These are phyloP conservation scores for Polyplosphaeria fusca DNA, from an alignment of 495 filamentous ascomycete genomes.

Conservation along the genomic window DNA sequence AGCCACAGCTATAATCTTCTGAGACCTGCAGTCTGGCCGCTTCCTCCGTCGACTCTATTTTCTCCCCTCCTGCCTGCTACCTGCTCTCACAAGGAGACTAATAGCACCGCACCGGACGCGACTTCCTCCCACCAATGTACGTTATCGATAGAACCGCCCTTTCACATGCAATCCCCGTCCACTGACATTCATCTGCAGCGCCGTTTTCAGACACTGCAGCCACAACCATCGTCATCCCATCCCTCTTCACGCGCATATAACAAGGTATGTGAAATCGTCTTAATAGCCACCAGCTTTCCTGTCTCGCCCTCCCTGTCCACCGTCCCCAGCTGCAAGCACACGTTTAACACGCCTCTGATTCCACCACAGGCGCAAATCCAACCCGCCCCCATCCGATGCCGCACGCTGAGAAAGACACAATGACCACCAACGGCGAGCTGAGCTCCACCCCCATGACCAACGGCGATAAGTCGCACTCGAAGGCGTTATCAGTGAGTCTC, in stretches of 20 bases:
- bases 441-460: constrained; percentile 49
- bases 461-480: constrained; percentile 63
- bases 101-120: not conserved
- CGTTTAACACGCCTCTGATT: no score
- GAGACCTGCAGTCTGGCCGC: no score
- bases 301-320: not conserved
- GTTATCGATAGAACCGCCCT: constrained; percentile 11
- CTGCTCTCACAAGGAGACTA: not conserved
- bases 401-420: constrained; percentile 41
- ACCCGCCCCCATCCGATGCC: constrained; percentile 35
- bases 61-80: not conserved
- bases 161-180: constrained; percentile 24
- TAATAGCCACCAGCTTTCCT: not conserved
- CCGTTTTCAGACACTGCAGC: constrained; percentile 4
- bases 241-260: not conserved
- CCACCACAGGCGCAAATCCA: not conserved
- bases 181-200: constrained; percentile 2
- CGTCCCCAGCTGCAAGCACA: no score
- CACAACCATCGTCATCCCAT: not conserved
- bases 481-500: constrained; percentile 63
- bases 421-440: constrained; percentile 30
- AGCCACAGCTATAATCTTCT: not conserved
- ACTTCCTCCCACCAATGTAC: not conserved
- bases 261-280: not conserved
- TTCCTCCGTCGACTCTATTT: no score